Percentiles rank a stretch among this genome's conserved stretches.
Evolutionary conservation across 371 early-diverging fungal genomes (phyloP).

Genomic region (Syncephalastrum monosporum): DNA sequence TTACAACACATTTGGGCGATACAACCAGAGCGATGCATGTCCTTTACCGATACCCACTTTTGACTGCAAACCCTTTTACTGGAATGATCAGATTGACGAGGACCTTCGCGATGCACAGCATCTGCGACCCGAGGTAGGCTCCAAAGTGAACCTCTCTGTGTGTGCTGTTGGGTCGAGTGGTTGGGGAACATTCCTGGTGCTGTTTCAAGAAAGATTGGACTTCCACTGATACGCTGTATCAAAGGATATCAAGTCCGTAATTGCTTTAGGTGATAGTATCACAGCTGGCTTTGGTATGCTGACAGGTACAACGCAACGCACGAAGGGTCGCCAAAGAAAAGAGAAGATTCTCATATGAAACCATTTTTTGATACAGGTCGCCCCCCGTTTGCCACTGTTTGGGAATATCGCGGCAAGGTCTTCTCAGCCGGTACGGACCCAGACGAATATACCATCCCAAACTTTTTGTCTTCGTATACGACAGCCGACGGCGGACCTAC

Average conservation of each 20-base stretch:
- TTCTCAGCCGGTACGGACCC: conserved; percentile 64
- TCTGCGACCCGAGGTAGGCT: conserved; percentile 52
- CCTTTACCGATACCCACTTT: conserved; percentile 41
- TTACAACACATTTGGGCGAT: conserved; percentile 43
- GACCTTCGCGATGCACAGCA: conserved; percentile 46
- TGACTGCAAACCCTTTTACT: conserved; percentile 43
- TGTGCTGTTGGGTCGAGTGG: background rate
- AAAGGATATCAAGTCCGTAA: conserved; percentile 65
- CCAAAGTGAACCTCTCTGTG: background rate
- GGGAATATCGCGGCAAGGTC: conserved; percentile 65
- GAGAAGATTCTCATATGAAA: background rate
- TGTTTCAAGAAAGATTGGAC: background rate
- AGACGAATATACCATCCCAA: conserved; percentile 56
- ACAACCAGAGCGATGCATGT: conserved; percentile 28
- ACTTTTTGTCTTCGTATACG: conserved; percentile 52
- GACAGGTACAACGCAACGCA: conserved; percentile 23
- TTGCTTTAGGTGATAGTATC: conserved; percentile 72
- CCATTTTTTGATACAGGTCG: conserved; percentile 27
- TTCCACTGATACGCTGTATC: background rate
- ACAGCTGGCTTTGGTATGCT: conserved; percentile 68
- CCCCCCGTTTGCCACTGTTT: conserved; percentile 51
- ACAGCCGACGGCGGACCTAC: conserved; percentile 46
- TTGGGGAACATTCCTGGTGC: background rate
- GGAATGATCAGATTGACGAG: conserved; percentile 34
- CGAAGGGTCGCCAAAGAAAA: background rate